Percentiles rank a stretch among this genome's conserved stretches.
phyloP scores from a whole-genome alignment of 1,284 basidiomycete genomes.

The Wallemia hederae region DNA sequence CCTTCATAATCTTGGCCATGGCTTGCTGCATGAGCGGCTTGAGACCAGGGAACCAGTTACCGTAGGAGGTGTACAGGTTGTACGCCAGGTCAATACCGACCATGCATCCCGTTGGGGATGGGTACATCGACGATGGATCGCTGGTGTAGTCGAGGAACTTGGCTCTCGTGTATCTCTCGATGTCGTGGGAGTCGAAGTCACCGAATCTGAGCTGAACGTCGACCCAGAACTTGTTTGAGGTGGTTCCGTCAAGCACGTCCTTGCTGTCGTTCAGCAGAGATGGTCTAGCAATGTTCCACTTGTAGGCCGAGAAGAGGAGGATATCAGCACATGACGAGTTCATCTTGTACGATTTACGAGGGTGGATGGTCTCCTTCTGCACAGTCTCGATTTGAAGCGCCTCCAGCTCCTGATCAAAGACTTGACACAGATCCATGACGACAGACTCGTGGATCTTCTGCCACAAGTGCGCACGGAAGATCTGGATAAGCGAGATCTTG shows the following conservation, averaged over 20 bases:
- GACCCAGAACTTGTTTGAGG: conserved; percentile 96
- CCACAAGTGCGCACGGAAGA: conserved; percentile 99
- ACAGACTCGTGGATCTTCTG: conserved; percentile 46
- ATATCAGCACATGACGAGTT: conserved; percentile 85
- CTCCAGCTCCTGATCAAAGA: conserved; percentile 95
- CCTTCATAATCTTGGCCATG: conserved; percentile 99
- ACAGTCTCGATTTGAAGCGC: conserved; percentile 96
- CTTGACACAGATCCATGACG: conserved; percentile 71
- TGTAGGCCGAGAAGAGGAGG: conserved; percentile 48
- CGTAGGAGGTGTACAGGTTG: conserved; percentile 96
- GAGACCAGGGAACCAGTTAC: conserved; percentile 97
- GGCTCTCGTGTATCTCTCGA: conserved; percentile 23
- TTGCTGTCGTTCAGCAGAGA: conserved; percentile 87
- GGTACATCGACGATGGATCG: conserved; percentile 80
- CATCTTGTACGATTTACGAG: conserved; percentile 99
- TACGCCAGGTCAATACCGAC: conserved; percentile 96
- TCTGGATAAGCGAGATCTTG: conserved; percentile 94
- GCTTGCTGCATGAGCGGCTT: conserved; percentile 95
- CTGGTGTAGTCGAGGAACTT: conserved; percentile 4
- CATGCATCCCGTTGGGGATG: conserved; percentile 90
- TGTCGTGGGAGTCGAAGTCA: conserved; percentile 96
- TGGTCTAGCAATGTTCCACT: conserved; percentile 93
- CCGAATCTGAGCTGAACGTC: conserved; percentile 97
- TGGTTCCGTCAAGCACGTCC: conserved; percentile 86
- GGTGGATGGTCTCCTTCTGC: conserved; percentile 97